phyloP scores from a whole-genome alignment of 352 stramenopile genomes.

The Globisporangium viniferum region DNA sequence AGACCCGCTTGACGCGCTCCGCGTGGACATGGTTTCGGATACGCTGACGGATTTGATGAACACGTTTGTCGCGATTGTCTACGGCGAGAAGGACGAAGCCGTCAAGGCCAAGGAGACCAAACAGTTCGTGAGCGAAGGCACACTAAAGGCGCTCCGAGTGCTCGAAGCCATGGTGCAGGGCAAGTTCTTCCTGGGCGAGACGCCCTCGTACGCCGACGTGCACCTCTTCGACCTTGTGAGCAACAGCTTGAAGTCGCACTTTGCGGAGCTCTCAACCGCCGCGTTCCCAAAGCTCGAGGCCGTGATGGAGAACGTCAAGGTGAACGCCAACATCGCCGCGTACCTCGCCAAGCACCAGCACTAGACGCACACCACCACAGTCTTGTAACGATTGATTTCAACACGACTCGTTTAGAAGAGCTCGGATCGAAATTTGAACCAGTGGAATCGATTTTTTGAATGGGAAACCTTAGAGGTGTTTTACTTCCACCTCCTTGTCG shows the following conservation, averaged over 20 bases:
- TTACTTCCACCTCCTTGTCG: no score
- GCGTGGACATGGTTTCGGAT: conserved; percentile 50
- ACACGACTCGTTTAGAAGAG: no score
- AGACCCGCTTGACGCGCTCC: conserved; percentile 45
- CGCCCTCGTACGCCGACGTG: conserved; percentile 43
- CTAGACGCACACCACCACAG: neutral
- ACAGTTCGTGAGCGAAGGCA: conserved; percentile 23
- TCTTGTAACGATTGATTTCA: no score
- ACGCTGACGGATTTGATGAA: conserved; percentile 36
- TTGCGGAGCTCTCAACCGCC: conserved; percentile 18
- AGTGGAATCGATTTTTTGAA: no score
- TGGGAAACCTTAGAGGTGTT: no score
- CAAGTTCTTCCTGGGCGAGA: conserved; percentile 47
- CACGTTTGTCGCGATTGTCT: conserved; percentile 35
- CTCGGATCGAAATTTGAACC: no score
- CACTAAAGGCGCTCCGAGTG: conserved; percentile 18
- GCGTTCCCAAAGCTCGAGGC: conserved; percentile 46
- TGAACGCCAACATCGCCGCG: conserved; percentile 31
- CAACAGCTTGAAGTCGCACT: conserved; percentile 29
- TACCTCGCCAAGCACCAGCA: conserved; percentile 31
- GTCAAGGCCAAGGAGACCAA: conserved; percentile 36
- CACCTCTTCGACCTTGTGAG: conserved; percentile 45
- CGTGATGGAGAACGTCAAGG: conserved; percentile 31
- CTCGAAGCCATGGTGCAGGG: conserved; percentile 28
- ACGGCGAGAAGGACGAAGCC: conserved; percentile 29